A percentile compares a stretch with the other conserved stretches of the same genome.
Conservation (phyloP, 345 rosid species). For the Bretschneidera sinensis region DNA sequence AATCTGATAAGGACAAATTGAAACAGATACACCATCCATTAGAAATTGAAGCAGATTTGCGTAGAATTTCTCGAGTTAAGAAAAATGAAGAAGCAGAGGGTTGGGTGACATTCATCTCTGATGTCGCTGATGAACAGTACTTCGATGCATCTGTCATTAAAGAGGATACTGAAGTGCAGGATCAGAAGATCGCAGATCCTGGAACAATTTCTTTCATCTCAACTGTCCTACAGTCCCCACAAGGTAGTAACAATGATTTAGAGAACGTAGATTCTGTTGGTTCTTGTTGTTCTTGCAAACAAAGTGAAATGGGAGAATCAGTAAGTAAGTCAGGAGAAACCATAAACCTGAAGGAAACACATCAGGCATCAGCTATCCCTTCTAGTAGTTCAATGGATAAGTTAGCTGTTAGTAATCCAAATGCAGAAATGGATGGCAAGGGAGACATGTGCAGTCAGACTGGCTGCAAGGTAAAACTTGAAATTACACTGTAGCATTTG, state of each 20-base stretch:
- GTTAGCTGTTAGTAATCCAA: conserved; percentile 23
- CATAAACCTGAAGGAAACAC: conserved; percentile 12
- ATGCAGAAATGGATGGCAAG: conserved; percentile 23
- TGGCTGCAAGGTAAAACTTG: conserved; percentile 36
- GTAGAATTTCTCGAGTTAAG: conserved; percentile 26
- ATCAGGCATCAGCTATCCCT: conserved; percentile 26
- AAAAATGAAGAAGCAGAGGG: conserved; percentile 27
- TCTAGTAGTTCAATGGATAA: conserved; percentile 23
- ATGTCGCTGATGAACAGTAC: conserved; percentile 27
- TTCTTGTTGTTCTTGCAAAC: conserved; percentile 15
- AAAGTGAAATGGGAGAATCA: conserved; percentile 17
- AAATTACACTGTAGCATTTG: not conserved
- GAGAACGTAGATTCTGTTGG: conserved; percentile 15
- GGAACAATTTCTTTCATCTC: conserved; percentile 35
- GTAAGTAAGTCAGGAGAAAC: conserved; percentile 15
- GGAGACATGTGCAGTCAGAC: conserved; percentile 26
- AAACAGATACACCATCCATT: conserved; percentile 16
- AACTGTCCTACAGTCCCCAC: conserved; percentile 29
- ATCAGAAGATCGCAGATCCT: conserved; percentile 24
- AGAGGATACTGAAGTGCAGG: conserved; percentile 22
- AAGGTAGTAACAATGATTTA: conserved; percentile 16
- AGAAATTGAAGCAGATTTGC: conserved; percentile 35
- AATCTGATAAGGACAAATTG: conserved; percentile 13
- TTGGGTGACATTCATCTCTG: conserved; percentile 30
- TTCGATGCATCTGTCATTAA: conserved; percentile 21